A percentile compares a stretch with the other conserved stretches of the same genome.
Conservation (phyloP, 2,329 filamentous ascomycete species). For the Colletotrichum echinochloae region DNA sequence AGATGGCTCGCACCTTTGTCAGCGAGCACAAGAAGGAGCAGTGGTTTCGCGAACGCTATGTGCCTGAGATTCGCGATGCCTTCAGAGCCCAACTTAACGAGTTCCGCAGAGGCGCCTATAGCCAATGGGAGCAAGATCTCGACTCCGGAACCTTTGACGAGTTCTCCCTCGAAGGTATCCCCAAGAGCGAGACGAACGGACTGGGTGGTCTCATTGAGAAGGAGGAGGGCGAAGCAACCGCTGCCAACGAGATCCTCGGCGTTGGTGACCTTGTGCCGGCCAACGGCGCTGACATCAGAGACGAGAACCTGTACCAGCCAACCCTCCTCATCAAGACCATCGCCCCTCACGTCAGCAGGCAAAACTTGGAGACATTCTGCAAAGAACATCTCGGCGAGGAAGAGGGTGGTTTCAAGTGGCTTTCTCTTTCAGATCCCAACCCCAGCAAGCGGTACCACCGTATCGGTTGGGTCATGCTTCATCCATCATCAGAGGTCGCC, state of each 20-base stretch:
- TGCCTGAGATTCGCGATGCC: conserved; percentile 81
- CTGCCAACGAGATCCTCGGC: conserved; percentile 90
- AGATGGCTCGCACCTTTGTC: conserved; percentile 91
- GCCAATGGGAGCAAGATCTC: conserved; percentile 90
- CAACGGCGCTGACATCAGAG: conserved; percentile 85
- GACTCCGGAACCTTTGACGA: conserved; percentile 90
- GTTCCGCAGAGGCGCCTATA: conserved; percentile 82
- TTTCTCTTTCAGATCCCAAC: conserved; percentile 96
- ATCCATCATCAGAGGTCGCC: conserved; percentile 76
- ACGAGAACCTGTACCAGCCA: conserved; percentile 89
- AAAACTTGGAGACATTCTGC: conserved; percentile 93
- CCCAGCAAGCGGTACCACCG: conserved; percentile 96
- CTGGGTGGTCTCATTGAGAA: conserved; percentile 88
- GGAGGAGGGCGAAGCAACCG: conserved; percentile 93
- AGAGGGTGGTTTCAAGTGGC: conserved; percentile 93
- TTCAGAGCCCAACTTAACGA: conserved; percentile 82
- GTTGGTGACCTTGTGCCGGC: conserved; percentile 91
- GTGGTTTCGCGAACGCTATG: conserved; percentile 97
- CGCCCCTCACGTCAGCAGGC: conserved; percentile 92
- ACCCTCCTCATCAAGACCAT: conserved; percentile 98
- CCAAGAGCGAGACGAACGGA: conserved; percentile 92
- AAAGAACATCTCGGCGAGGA: conserved; percentile 93
- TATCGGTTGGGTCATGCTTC: conserved; percentile 98
- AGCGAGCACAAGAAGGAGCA: conserved; percentile 94
- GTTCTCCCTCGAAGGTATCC: conserved; percentile 92